Base-by-base conservation (phyloP, 345 rosid species). In the Carallia brachiata region DNA sequence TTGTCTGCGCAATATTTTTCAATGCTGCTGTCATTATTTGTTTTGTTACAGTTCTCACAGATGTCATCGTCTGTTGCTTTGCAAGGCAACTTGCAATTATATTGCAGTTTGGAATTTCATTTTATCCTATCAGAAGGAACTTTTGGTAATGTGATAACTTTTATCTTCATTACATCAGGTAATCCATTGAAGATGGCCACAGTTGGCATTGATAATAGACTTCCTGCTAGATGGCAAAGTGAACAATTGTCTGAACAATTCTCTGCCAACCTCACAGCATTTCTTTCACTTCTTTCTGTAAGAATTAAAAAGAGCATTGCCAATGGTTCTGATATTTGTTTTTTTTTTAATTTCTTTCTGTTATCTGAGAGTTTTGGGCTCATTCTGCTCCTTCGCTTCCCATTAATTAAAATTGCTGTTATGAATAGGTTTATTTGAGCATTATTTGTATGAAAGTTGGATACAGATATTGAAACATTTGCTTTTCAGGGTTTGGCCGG, bases 101-200 rank as follows among this genome's bases (percentile, higher is more conserved):
- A n/a, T 68, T 57, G 23, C 55, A 30, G 55, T 58, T 40, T 30
- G 30, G n/a, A 16, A 68, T 57, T 31, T 23, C 37, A 6, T 56
- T 57, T 23, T 5, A 27, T 8, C 52, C 71, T 18, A 16, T 7
- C 27, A 1, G 4, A 56, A 9, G 59, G 28, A 40, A 37, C 16
- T 57, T 61, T n/a, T 34, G 50, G 6, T 32, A 5, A 12, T 39
- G 18, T 36, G 27, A 39, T 39, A 36, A 63, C 69, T 48, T 59
- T 70, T 32, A 0, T 66, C 68, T 57, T 79, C 9, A 12, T 80
- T 63, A 47, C 52, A 36, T 39, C 78, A 94, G 98, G 96, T 56
- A 84, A 91, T 74, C 97, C 95, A 9, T 1, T 86, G 72, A 89
- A 90, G 84, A 85, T 94, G 90, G 91, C 90, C 67, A 71, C 73